Base-by-base conservation (phyloP, 495 filamentous ascomycete genomes). In the Aspergillus avenaceus region DNA sequence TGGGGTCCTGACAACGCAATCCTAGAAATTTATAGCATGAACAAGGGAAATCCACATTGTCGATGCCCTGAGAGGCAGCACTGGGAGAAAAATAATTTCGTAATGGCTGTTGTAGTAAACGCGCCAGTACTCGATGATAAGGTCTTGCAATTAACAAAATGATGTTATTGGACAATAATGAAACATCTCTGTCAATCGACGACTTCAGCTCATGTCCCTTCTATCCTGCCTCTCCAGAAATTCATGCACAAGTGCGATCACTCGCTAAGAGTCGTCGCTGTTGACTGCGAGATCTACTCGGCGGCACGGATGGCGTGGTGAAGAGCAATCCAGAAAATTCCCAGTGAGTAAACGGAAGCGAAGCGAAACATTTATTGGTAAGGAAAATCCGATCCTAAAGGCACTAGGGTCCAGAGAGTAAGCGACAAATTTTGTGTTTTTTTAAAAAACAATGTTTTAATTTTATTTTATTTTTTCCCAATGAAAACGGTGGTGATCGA, bases 401-500 rank as follows among this genome's bases (percentile, higher is more conserved):
- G 16, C 18, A 18, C 34, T 38, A 38, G 34, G 34, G 14, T 19
- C 21, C 14, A 38, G 14, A 18, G 29, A 22, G 25, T 31, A 25
- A 49, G 47, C 16, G 7, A 28, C n/a, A 49, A 14, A n/a, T 21
- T 38, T 31, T 25, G n/a, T n/a, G n/a, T n/a, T n/a, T n/a, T n/a
- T n/a, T n/a, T n/a, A n/a, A n/a, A n/a, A n/a, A n/a, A n/a, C n/a
- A n/a, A n/a, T n/a, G n/a, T n/a, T n/a, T n/a, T n/a, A n/a, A n/a
- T n/a, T n/a, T n/a, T n/a, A n/a, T n/a, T n/a, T n/a, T n/a, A n/a
- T n/a, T n/a, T n/a, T n/a, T n/a, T n/a, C n/a, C n/a, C n/a, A n/a
- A n/a, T n/a, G 21, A 14, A 49, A 31, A 26, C 28, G 29, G 47
- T 16, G 36, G 24, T 23, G 16, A 41, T 49, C 47, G 31, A 37